phyloP scores from a whole-genome alignment of 2,329 filamentous ascomycete genomes.

The Aureobasidium namibiae region DNA sequence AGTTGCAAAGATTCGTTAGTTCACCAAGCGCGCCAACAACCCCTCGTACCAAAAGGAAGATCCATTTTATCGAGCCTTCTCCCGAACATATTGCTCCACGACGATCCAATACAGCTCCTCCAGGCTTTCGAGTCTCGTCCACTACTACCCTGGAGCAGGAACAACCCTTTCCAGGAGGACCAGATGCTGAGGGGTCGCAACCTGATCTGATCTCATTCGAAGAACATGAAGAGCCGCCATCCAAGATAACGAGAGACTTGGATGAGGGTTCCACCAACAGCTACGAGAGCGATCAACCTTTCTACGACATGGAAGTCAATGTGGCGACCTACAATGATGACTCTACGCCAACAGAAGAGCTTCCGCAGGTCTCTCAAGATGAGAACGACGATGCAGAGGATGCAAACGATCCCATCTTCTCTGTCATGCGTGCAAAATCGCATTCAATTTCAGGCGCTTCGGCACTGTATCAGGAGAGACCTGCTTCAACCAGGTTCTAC shows the following conservation, averaged over 20 bases:
- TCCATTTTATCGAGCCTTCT: conserved; percentile 15
- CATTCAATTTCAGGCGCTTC: conserved; percentile 6
- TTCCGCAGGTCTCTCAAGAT: neutral
- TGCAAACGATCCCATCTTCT: neutral
- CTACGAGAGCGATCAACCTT: neutral
- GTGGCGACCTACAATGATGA: neutral
- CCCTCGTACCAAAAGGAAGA: conserved; percentile 13
- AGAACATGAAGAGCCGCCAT: neutral
- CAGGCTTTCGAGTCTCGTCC: neutral
- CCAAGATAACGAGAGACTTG: neutral
- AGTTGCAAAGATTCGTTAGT: neutral
- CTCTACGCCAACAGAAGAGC: neutral
- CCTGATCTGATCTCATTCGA: conserved; percentile 1
- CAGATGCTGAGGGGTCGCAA: neutral
- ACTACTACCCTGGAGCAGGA: neutral
- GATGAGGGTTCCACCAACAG: neutral
- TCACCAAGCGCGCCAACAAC: conserved; percentile 7
- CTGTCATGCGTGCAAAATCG: neutral
- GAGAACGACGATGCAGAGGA: neutral
- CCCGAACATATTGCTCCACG: neutral
- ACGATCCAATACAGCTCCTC: conserved; percentile 9
- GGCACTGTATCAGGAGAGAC: neutral
- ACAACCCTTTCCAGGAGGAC: no score
- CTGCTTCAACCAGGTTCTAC: conserved; percentile 15
- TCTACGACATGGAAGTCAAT: neutral